Conservation (phyloP, 192 early-diverging fungal genomes). For the Rhizophagus sp. region DNA sequence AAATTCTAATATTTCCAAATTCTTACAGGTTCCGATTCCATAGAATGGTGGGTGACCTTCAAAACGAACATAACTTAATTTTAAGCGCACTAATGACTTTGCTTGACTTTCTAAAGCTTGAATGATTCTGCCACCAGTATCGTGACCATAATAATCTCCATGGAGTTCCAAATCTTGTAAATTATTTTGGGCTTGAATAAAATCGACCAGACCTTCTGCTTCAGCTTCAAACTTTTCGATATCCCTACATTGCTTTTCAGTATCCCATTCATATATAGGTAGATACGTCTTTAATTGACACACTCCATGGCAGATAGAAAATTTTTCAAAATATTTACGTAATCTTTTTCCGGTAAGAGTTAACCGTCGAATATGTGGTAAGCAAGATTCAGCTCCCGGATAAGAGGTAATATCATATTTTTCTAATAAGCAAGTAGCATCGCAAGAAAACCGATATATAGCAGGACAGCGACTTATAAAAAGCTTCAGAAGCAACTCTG, state of each 20-base stretch:
- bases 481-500: slow-evolving; percentile 3
- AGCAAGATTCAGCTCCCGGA: neutral
- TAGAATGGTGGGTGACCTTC: slow-evolving; percentile 17
- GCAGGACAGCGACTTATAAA: slow-evolving; percentile 14
- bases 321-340: slow-evolving; percentile 20
- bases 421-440: neutral
- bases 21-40: slow-evolving; percentile 4
- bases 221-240: slow-evolving; percentile 16
- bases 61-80: slow-evolving; percentile 15
- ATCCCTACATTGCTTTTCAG: slow-evolving; percentile 9
- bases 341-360: slow-evolving; percentile 20
- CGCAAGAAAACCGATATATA: slow-evolving; percentile 16
- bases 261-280: slow-evolving; percentile 22
- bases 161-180: slow-evolving; percentile 15
- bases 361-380: slow-evolving; percentile 7
- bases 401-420: slow-evolving; percentile 9
- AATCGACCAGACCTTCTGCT: slow-evolving; percentile 2
- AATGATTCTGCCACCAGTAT: slow-evolving; percentile 18
- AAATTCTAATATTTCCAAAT: slow-evolving; percentile 18
- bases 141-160: slow-evolving; percentile 17
- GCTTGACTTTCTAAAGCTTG: slow-evolving; percentile 11
- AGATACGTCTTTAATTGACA: slow-evolving; percentile 18
- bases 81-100: neutral
- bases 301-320: neutral
- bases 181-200: slow-evolving; percentile 10